phyloP scores from a whole-genome alignment of 2,329 filamentous ascomycete species.

The Ambrosiella xylebori region DNA sequence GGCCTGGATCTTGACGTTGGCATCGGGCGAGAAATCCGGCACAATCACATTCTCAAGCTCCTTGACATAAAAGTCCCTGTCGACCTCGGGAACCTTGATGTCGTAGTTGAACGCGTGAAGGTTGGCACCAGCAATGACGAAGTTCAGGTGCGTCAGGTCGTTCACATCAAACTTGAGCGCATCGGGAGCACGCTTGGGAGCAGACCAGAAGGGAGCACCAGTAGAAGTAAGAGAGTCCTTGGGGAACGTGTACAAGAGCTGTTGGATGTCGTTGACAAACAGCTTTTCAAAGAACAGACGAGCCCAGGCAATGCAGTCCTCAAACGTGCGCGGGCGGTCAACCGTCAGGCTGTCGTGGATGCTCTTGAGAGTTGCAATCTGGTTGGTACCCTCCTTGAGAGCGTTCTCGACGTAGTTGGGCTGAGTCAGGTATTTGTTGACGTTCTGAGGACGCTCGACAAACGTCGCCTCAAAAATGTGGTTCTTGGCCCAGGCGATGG shows the following conservation, averaged over 20 bases:
- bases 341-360: conserved; percentile 81
- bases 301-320: conserved; percentile 94
- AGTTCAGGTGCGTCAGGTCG: conserved; percentile 74
- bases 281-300: conserved; percentile 88
- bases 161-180: conserved; percentile 73
- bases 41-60: conserved; percentile 87
- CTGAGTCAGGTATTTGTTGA: conserved; percentile 84
- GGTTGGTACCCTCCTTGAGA: conserved; percentile 82
- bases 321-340: conserved; percentile 79
- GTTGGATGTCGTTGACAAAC: conserved; percentile 91
- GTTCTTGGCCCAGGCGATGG: conserved; percentile 94
- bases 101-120: conserved; percentile 96
- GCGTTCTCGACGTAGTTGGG: conserved; percentile 77
- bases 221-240: conserved; percentile 79
- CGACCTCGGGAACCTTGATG: conserved; percentile 66
- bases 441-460: conserved; percentile 80
- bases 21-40: conserved; percentile 81
- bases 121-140: conserved; percentile 75
- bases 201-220: conserved; percentile 92
- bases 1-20: conserved; percentile 89
- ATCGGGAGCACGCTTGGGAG: conserved; percentile 89
- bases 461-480: conserved; percentile 81
- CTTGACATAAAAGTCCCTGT: conserved; percentile 55
- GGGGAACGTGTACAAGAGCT: conserved; percentile 91
- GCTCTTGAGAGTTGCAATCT: conserved; percentile 83